A percentile compares a stretch with the other conserved stretches of the same genome.
Evolutionary conservation across 2,329 filamentous ascomycete genomes (phyloP).

Genomic region (Epichloe hybrida): DNA sequence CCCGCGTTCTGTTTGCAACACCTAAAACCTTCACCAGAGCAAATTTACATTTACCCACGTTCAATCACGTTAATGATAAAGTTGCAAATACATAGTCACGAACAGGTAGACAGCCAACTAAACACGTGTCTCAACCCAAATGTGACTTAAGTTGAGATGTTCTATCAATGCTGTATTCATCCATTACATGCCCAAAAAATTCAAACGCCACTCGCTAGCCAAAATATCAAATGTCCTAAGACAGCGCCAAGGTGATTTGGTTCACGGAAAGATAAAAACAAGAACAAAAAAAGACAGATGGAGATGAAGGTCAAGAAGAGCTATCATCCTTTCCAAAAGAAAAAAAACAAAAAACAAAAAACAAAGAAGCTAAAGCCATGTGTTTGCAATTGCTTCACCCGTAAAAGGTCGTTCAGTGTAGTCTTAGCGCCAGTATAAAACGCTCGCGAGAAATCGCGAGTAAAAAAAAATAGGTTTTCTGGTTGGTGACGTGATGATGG

Average conservation of each 20-base stretch:
- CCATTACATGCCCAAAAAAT: neutral
- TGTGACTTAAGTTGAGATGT: neutral
- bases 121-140: neutral
- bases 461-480: too few species aligned
- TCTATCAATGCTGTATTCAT: neutral
- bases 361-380: too few species aligned
- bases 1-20: neutral
- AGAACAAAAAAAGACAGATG: neutral
- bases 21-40: neutral
- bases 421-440: too few species aligned
- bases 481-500: too few species aligned
- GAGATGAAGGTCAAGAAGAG: too few species aligned
- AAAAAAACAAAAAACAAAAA: too few species aligned
- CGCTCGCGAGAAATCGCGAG: too few species aligned
- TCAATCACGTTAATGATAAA: neutral
- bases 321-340: too few species aligned
- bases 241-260: neutral
- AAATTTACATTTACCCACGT: neutral
- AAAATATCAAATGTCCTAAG: neutral
- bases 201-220: constrained; percentile 3
- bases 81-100: neutral
- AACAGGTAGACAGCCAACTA: too few species aligned
- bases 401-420: too few species aligned
- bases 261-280: neutral
- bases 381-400: too few species aligned